Evolutionary conservation across 2,329 filamentous ascomycete species (phyloP).

Genomic region (Hypoxylon sp.): DNA sequence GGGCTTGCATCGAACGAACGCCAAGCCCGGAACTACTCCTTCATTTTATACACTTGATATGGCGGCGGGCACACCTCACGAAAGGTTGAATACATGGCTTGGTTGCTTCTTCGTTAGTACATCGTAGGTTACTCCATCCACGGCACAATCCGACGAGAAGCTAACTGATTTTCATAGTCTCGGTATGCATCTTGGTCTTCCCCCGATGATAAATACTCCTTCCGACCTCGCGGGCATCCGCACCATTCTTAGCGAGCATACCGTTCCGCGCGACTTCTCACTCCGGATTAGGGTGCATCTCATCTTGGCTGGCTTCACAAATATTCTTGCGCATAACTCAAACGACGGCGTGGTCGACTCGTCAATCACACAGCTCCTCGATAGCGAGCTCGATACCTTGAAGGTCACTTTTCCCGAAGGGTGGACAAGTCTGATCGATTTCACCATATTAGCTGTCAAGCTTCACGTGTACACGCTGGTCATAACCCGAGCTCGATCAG

Average conservation of each 20-base stretch:
- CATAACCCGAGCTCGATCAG: slow-evolving; percentile 35
- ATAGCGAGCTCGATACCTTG: slow-evolving; percentile 41
- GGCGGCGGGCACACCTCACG: slow-evolving; percentile 29
- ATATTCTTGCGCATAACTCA: slow-evolving; percentile 38
- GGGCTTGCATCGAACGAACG: slow-evolving; percentile 39
- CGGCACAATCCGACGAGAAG: background rate
- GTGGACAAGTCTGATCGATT: slow-evolving; percentile 39
- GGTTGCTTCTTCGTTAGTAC: slow-evolving; percentile 45
- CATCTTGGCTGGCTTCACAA: slow-evolving; percentile 40
- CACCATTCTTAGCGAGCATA: slow-evolving; percentile 34
- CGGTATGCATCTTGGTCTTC: slow-evolving; percentile 44
- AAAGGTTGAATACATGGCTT: slow-evolving; percentile 43
- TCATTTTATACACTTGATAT: slow-evolving; percentile 31
- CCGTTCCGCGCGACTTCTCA: slow-evolving; percentile 38
- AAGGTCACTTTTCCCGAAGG: slow-evolving; percentile 37
- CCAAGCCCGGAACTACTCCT: slow-evolving; percentile 21
- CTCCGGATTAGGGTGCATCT: slow-evolving; percentile 40
- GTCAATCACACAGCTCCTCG: slow-evolving; percentile 43
- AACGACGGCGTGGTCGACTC: slow-evolving; percentile 40
- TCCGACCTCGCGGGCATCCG: slow-evolving; percentile 40
- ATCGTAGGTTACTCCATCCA: slow-evolving; percentile 34
- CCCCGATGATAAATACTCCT: slow-evolving; percentile 39
- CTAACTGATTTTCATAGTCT: slow-evolving; percentile 33
- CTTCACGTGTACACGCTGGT: slow-evolving; percentile 43
- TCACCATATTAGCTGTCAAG: slow-evolving; percentile 39